A percentile compares a stretch with the other conserved stretches of the same genome.
phyloP scores from a whole-genome alignment of 2,329 filamentous ascomycete species.

The Graphilbum fragrans region DNA sequence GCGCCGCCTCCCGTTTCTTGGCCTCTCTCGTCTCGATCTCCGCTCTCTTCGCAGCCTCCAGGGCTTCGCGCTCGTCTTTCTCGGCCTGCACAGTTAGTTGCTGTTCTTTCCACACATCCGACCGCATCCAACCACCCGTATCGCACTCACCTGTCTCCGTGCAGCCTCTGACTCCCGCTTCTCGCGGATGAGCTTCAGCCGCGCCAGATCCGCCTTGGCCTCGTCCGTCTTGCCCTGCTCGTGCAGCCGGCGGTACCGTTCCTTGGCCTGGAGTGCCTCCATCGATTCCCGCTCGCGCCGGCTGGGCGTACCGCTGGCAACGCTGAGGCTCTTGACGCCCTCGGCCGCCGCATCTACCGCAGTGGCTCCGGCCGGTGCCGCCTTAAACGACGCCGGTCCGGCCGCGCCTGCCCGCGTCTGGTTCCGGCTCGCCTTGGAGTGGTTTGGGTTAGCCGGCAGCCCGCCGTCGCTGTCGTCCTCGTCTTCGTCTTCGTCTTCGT shows the following conservation, averaged over 20 bases:
- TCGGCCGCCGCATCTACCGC: constrained; percentile 34
- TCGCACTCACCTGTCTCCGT: constrained; percentile 67
- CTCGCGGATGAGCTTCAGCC: constrained; percentile 71
- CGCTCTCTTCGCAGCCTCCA: constrained; percentile 32
- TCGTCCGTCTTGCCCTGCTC: constrained; percentile 95
- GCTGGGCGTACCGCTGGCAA: constrained; percentile 23
- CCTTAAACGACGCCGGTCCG: not conserved
- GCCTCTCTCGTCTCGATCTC: constrained; percentile 44
- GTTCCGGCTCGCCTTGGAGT: constrained; percentile 61
- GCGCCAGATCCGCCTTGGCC: constrained; percentile 77
- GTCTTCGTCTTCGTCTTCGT: constrained; percentile 32
- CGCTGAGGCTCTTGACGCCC: constrained; percentile 40
- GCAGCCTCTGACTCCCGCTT: constrained; percentile 75
- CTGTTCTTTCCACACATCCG: too few relatives aligned
- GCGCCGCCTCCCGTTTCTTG: constrained; percentile 40
- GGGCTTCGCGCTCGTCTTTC: constrained; percentile 42
- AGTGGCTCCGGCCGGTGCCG: not conserved
- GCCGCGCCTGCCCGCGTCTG: constrained; percentile 33
- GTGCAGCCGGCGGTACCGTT: constrained; percentile 83
- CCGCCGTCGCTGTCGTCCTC: constrained; percentile 39
- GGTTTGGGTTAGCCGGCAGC: constrained; percentile 86
- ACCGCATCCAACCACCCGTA: too few relatives aligned
- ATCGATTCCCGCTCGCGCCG: constrained; percentile 58
- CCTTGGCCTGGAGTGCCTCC: constrained; percentile 78
- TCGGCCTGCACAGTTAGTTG: constrained; percentile 34